Base-by-base conservation (phyloP, 352 stramenopile species). In the Globisporangium radiosum region DNA sequence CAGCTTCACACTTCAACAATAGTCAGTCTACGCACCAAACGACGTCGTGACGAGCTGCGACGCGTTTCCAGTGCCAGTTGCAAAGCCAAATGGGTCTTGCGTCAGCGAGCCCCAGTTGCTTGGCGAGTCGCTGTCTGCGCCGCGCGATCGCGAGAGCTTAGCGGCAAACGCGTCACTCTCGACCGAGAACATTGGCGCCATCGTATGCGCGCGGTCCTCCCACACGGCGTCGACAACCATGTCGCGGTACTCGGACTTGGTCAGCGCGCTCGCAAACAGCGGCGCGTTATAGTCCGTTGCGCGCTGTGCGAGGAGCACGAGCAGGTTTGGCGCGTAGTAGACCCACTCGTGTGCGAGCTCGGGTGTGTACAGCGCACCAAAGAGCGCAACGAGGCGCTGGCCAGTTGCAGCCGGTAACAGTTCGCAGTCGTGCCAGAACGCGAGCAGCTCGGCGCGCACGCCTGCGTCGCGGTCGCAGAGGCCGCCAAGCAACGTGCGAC, bases 181-280 rank as follows among this genome's bases (percentile, higher is more conserved):
- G 15, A 92, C 71, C 0, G 80, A 94, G 57, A 94, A 94, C 47
- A 94, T 59, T 11, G 85, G 84, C 0, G 72, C 70, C 75, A 94
- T 91, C 3, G 71, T 87, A 47, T 83, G 76, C 25, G 69, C 75
- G 53, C 85, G 88, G 1, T 69, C 68, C 39, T 86, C 78, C 81
- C 81, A 92, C 14, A 61, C 76, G n/a, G 75, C 67, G 52, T 94
- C 81, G 65, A 94, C 88, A 15, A 54, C 50, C 25, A 74, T 60
- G 19, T 87, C 73, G 38, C 69, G 58, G 57, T 83, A 94, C 33
- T 79, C 67, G 9, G 63, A 55, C 37, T 71, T 58, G 2, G 69
- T 63, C 37, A 94, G 56, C 25, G 80, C 62, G n/a, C 59, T 86
- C 47, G 63, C 52, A 60, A 92, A 92, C 5, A 94, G 33, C 0